phyloP scores from a whole-genome alignment of 768 basidiomycete genomes.

The Dacryopinax spathularia region DNA sequence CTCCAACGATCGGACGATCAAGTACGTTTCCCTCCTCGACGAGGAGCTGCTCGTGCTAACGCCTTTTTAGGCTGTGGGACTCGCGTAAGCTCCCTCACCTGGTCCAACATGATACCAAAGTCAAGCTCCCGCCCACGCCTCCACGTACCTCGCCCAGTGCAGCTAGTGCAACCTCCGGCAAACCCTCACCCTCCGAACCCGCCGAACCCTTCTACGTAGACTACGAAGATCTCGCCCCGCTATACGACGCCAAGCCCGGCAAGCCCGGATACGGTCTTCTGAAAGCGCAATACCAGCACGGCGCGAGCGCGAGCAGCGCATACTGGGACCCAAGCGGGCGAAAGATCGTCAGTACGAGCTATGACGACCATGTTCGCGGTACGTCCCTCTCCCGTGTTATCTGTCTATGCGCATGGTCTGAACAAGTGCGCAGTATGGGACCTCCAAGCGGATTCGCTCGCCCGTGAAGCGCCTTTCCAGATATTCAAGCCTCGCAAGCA shows the following conservation, averaged over 20 bases:
- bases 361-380: constrained; percentile 66
- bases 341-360: constrained; percentile 68
- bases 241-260: constrained; percentile 10
- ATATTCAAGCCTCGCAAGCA: constrained; percentile 49
- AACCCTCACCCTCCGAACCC: constrained; percentile 17
- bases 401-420: not conserved
- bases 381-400: constrained; percentile 21
- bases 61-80: constrained; percentile 57
- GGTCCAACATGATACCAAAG: constrained; percentile 17
- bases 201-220: constrained; percentile 10
- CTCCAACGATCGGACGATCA: constrained; percentile 57
- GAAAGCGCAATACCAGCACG: constrained; percentile 53
- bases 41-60: not conserved
- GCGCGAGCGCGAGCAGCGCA: constrained; percentile 66
- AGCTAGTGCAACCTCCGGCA: constrained; percentile 6
- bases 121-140: constrained; percentile 18
- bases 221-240: constrained; percentile 1
- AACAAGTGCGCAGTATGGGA: constrained; percentile 52
- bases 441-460: constrained; percentile 38
- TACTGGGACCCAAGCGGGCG: constrained; percentile 77
- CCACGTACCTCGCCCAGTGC: constrained; percentile 17
- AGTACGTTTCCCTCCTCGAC: constrained; percentile 31
- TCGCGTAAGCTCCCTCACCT: constrained; percentile 45
- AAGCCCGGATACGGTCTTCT: constrained; percentile 40
- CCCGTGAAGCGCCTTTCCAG: constrained; percentile 33